phyloP scores from a whole-genome alignment of 371 early-diverging fungal species.

The Zopfochytrium polystomum region DNA sequence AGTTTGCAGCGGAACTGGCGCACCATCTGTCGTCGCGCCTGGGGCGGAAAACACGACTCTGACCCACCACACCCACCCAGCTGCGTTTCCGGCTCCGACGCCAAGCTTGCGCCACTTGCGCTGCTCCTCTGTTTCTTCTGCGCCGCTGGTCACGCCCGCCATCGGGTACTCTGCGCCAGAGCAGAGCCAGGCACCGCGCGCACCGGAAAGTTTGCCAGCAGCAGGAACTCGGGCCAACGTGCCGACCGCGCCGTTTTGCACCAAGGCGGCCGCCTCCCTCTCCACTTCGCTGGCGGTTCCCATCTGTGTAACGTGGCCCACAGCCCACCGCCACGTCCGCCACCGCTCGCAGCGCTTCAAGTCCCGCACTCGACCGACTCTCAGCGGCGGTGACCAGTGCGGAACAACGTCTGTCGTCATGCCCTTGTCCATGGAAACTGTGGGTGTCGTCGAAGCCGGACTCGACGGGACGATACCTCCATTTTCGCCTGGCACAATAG shows the following conservation, averaged over 20 bases:
- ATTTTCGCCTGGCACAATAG: no score
- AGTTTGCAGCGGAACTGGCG: no score
- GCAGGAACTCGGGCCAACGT: slow-evolving; percentile 9
- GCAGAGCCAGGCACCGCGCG: no score
- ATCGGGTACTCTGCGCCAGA: slow-evolving; percentile 15
- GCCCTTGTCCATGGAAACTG: no score
- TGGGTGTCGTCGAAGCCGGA: no score
- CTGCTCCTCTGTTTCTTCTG: neutral
- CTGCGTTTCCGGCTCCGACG: slow-evolving; percentile 31
- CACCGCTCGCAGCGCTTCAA: slow-evolving; percentile 44
- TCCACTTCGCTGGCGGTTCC: slow-evolving; percentile 18
- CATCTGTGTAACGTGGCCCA: slow-evolving; percentile 21
- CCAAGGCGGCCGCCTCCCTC: slow-evolving; percentile 17
- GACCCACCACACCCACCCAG: slow-evolving; percentile 51
- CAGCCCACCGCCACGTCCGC: slow-evolving; percentile 44
- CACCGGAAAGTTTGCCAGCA: no score
- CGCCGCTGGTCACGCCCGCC: neutral
- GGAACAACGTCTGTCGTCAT: slow-evolving; percentile 36
- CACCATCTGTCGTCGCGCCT: no score
- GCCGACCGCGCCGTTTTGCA: slow-evolving; percentile 41
- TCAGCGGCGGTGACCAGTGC: slow-evolving; percentile 31
- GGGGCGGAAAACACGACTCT: slow-evolving; percentile 32
- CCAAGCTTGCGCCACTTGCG: slow-evolving; percentile 13
- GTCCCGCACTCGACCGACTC: slow-evolving; percentile 33
- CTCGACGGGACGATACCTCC: no score